Evolutionary conservation across 805 yeast genomes (phyloP), one percentile per base, ranked within the genome.

Genomic region (Suhomyces tanzawaensis): DNA sequence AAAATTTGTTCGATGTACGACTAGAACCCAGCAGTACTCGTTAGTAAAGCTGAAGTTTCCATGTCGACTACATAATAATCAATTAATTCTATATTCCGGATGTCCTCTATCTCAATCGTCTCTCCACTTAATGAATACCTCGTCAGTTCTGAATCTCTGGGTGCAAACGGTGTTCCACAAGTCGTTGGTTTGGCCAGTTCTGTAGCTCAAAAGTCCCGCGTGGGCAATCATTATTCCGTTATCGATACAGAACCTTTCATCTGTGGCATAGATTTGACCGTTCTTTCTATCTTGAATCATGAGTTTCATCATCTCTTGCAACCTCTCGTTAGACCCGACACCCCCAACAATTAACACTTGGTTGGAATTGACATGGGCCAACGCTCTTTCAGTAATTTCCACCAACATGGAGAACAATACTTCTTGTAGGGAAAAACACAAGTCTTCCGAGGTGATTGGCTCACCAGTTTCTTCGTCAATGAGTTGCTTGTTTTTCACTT

Each of bases 221-320:
- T 93, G 99, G 0, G 99, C 99, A 52, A 93, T 93, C 99, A 93
- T 93, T 26, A 91, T 93, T 8, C 99, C 99, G 55, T 93, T 93
- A 58, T 93, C 99, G 30, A 93, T 93, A 63, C 99, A 93, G 57
- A 93, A 91, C 41, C 98, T 66, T 56, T 93, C 98, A 60, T 93
- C 99, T 0, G 99, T 93, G 3, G 99, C 96, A 57, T 73, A 88
- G 3, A 93, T 82, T n/a, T 77, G 72, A 0, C 98, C 98, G 48
- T 81, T 80, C 41, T 61, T 65, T 47, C 99, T 71, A 53, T 90
- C 98, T 31, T 73, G 60, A 15, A 91, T 95, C 99, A 93, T 93
- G 32, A 75, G 64, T n/a, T 76, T 85, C 99, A 93, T 93, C 99
- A 93, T 93, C 51, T 86, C 81, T 58, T 93, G 99, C 43, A 93